Evolutionary conservation across 2,329 filamentous ascomycete genomes (phyloP), one percentile per base, ranked within the genome.

Genomic region (Graphiopsis chlorocephala): DNA sequence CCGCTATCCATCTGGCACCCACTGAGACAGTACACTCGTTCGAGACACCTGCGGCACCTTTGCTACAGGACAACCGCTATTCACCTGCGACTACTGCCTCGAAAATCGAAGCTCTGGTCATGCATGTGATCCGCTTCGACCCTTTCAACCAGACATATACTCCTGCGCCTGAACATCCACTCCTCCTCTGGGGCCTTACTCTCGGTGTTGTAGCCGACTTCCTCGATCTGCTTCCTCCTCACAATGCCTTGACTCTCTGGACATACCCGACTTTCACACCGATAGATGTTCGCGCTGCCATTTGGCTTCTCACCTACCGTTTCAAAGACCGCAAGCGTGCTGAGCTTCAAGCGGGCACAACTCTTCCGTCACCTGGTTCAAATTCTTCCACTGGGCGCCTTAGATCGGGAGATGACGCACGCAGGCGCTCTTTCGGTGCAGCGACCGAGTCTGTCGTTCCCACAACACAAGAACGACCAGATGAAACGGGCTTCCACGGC

Each of bases 101-200:
- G 23, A 60, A 58, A 17, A 17, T 72, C 20, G 66, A 64, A 4
- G 62, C 61, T 11, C 55, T 71, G 3, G 53, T 65, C 7, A 67
- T 57, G 11, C 61, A 68, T 35, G 42, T 72, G 2, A 70, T 67
- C 56, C 66, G 68, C 29, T 68, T 68, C 20, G 73, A 75, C 38
- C 57, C 74, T 58, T 72, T 74, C 62, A 69, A 71, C 31, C 72
- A 72, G 47, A 72, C 65, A n/a, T 69, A 69, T 1, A 58, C 76
- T 72, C 71, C 76, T 67, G 62, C 68, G 70, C 78, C 68, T 74
- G 75, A 69, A 69, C 74, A 67, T 28, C 85, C 86, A 2, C 77
- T 90, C 1, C 75, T 90, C 12, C 83, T 90, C 1, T 91, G 88
- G 88, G 88, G 88, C 0, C 74, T 91, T 35, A 90, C 88, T 0